Base-by-base conservation (phyloP, 2,329 filamentous ascomycete species). In the Cladosporium sp. region DNA sequence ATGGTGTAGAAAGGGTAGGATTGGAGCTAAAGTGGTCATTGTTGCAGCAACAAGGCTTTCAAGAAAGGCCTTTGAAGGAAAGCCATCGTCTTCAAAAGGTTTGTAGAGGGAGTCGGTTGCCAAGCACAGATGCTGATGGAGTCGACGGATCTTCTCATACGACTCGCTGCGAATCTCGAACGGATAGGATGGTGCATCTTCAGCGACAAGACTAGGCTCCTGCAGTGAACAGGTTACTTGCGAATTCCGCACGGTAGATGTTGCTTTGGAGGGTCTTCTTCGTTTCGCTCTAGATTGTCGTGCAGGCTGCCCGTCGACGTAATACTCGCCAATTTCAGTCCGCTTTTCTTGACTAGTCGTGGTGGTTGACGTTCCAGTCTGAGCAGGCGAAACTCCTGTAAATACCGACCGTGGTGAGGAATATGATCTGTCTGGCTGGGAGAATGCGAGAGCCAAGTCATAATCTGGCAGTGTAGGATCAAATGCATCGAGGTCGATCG, bases 1-100 rank as follows among this genome's bases (percentile, higher is more conserved):
- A 22, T 38, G 47, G 39, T 67, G 64, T 7, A 67, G 43, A 37
- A 67, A 62, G 3, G 66, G 65, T 13, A 68, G 56, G 11, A 57
- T 54, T 18, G 59, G 57, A 41, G 63, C 58, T 32, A 67, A 66
- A 30, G 56, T 50, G 7, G 61, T 59, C 37, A 63, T 58, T 48
- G 64, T 66, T 1, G 63, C 51, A 15, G 52, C 54, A 18, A 66
- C 51, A 11, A 67, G 44, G 44, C 50, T 40, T 47, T 61, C 54
- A 50, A 62, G 40, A 34, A 61, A 42, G 9, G 52, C 50, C 38
- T 51, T 34, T 8, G 57, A 52, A 17, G 63, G 64, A 17, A 67
- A 58, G 4, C 56, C 51, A 19, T 50, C 48, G 6, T 51, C 49
- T 12, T 56, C 56, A 38, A 57, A 63, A 41, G 55, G 36, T 17